Evolutionary conservation across 1,284 basidiomycete genomes (phyloP).

Genomic region (Pterulicium gracile): DNA sequence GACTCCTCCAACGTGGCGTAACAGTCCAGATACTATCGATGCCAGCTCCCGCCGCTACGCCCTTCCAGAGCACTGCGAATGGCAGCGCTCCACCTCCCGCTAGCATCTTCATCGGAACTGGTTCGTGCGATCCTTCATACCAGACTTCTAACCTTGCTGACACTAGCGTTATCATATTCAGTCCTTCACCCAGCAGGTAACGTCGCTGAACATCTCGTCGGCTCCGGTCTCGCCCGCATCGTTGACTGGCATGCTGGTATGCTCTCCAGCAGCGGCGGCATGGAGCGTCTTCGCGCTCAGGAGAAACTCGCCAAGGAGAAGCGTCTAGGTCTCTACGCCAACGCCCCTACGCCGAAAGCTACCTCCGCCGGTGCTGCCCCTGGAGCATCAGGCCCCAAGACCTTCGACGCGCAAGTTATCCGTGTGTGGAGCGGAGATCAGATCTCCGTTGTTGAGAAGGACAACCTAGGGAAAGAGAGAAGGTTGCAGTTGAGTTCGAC

Average conservation of each 20-base stretch:
- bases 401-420: conserved; percentile 78
- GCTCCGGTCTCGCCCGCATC: conserved; percentile 80
- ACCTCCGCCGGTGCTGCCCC: conserved; percentile 27
- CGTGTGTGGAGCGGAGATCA: conserved; percentile 93
- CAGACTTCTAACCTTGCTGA: conserved; percentile 1
- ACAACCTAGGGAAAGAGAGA: conserved; percentile 58
- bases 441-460: conserved; percentile 72
- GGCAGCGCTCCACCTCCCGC: conserved; percentile 53
- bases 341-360: conserved; percentile 31
- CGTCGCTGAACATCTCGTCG: conserved; percentile 84
- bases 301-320: conserved; percentile 84
- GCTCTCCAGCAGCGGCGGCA: conserved; percentile 69
- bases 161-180: conserved; percentile 16
- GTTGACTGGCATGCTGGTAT: conserved; percentile 98
- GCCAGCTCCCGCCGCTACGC: conserved; percentile 71
- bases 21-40: conserved; percentile 83
- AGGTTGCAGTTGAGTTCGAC: conserved; percentile 86
- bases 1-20: conserved; percentile 84
- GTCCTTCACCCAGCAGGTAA: conserved; percentile 90
- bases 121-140: conserved; percentile 24
- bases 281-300: conserved; percentile 79
- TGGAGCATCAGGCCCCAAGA: conserved; percentile 19
- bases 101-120: conserved; percentile 84
- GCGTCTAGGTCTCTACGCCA: conserved; percentile 71
- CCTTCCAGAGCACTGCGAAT: conserved; percentile 64